Evolutionary conservation across 1,284 basidiomycete genomes (phyloP).

Genomic region (Ustilago trichophora): DNA sequence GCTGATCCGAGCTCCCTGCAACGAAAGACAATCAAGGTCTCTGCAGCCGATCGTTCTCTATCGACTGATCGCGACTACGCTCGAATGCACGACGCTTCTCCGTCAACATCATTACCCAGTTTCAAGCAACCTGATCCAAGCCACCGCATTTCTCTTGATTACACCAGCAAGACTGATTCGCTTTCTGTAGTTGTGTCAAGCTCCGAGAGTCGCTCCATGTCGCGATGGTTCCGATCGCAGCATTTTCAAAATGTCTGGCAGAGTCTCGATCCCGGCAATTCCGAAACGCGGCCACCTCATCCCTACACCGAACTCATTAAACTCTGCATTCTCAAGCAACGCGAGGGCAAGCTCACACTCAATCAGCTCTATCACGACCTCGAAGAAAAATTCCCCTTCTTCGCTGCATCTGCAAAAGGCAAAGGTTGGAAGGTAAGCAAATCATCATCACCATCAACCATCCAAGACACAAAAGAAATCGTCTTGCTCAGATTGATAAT

Average conservation of each 20-base stretch:
- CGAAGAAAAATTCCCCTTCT: conserved; percentile 37
- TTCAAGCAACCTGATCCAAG: too few relatives aligned
- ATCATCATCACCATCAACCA: too few relatives aligned
- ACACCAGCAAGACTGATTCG: not conserved
- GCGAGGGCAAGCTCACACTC: conserved; percentile 33
- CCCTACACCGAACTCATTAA: conserved; percentile 48
- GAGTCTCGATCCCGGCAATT: conserved; percentile 10
- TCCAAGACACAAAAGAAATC: too few relatives aligned
- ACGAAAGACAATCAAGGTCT: not conserved
- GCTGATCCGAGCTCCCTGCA: not conserved
- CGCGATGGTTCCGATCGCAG: conserved; percentile 21
- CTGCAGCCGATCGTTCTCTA: not conserved
- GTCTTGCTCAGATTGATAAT: too few relatives aligned
- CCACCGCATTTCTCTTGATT: too few relatives aligned
- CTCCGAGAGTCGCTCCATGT: conserved; percentile 6
- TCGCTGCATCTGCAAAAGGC: conserved; percentile 18
- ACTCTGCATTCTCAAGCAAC: conserved; percentile 40
- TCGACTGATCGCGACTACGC: not conserved
- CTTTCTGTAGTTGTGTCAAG: not conserved
- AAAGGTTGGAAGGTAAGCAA: conserved; percentile 44
- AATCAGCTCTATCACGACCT: conserved; percentile 41
- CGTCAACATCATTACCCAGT: too few relatives aligned
- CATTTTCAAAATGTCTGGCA: conserved; percentile 34
- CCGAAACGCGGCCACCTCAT: conserved; percentile 11
- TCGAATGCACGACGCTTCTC: not conserved